Evolutionary conservation across 1,139 yeast genomes (phyloP), one percentile per base, ranked within the genome.

Genomic region (Candida gigantensis): DNA sequence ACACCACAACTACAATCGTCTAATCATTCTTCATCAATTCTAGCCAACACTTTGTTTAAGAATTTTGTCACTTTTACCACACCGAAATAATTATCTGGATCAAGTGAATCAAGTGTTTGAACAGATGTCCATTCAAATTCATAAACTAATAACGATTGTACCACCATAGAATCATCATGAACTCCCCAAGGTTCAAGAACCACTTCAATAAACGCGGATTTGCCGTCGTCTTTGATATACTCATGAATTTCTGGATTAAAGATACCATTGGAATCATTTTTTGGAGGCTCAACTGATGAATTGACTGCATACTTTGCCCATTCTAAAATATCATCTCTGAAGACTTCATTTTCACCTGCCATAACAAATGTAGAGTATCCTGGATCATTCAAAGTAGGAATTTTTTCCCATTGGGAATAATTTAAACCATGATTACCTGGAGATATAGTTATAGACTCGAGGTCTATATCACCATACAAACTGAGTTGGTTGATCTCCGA

Each of bases 151-250:
- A n/a, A n/a, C n/a, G n/a, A n/a, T n/a, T n/a, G n/a, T n/a, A n/a
- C n/a, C n/a, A n/a, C n/a, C n/a, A n/a, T n/a, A n/a, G n/a, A n/a
- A n/a, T n/a, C n/a, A n/a, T n/a, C n/a, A n/a, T n/a, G n/a, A n/a
- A n/a, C 53, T 3, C 76, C 76, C 65, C 63, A 61, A 1, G 75
- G 76, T 44, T 70, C 74, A 21, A 68, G 54, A 40, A 50, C 60
- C 3, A 60, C 45, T 21, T 41, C 29, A 27, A 49, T 38, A 39
- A 52, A 34, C 35, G 58, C 47, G 30, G 50, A 31, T 32, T 49
- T 34, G 35, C 46, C 44, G 14, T 24, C 12, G 32, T 45, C 28
- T 12, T 13, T 24, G 11, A 24, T 24, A 35, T 41, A 53, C 14
- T 42, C 46, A 32, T 55, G 58, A 20, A 45, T 42, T 18, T 51